Base-by-base conservation (phyloP, 2,329 filamentous ascomycete genomes). In the Claviceps sp. region DNA sequence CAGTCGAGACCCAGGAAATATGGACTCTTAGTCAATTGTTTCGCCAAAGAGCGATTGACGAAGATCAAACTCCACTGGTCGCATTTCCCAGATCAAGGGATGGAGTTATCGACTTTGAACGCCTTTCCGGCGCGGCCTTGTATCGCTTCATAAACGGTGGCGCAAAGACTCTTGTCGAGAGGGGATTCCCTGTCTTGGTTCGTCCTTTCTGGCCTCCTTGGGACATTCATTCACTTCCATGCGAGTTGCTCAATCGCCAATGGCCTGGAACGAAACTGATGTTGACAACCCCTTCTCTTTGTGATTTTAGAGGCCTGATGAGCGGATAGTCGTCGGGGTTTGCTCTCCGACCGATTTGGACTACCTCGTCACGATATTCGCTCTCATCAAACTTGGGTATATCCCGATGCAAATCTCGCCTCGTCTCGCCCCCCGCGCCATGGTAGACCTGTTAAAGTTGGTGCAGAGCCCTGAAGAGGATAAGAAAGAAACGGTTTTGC, bases 311-410 rank as follows among this genome's bases (percentile, higher is more conserved):
- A 13, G 22, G 22, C 16, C 29, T 20, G 11, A 46, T 22, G 26
- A 46, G 9, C 22, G 8, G 4, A 13, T 36, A 4, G 50, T 51
- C 8, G 34, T 50, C 43, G 49, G 40, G 11, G 29, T 50, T 39
- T 45, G 82, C 83, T 64, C 78, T 84, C 65, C 79, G 88, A 61
- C 79, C 86, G 66, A 77, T 74, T 53, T 57, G 71, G 49, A 45
- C 49, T 50, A 45, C 34, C 26, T 50, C 34, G 42, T 50, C 29
- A 37, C 49, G 5, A 36, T 50, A 37, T 50, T 50, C 6, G 42
- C 49, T n/a, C 49, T 50, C 49, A 45, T 42, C 34, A 11, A 36
- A 6, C 49, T 45, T 29, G 42, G 34, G 3, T 50, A 45, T 17
- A 39, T 36, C 7, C 39, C 43, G 9, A 50, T 50, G 49, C 43